These are phyloP conservation scores for Diaporthe destruens DNA, from an alignment of 2,329 filamentous ascomycete genomes.

Conservation along the genomic window DNA sequence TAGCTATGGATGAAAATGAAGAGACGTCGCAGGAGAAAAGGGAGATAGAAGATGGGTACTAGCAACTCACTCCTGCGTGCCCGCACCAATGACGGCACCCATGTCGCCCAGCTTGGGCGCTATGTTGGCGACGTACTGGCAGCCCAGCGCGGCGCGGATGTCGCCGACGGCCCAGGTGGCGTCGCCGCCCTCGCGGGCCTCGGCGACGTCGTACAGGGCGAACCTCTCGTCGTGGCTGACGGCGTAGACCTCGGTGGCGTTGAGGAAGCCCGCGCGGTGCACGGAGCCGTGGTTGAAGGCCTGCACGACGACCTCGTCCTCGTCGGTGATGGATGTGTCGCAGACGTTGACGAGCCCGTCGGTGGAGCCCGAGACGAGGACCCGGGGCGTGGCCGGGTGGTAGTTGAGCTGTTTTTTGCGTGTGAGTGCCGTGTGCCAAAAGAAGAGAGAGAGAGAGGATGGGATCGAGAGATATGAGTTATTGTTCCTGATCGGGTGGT, in stretches of 20 bases:
- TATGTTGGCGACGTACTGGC: conserved; percentile 81
- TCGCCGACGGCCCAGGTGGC: conserved; percentile 75
- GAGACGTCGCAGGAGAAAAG: too few relatives aligned
- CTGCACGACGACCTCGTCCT: conserved; percentile 82
- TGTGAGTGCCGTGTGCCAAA: too few relatives aligned
- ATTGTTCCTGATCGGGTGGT: background rate
- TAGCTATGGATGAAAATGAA: too few relatives aligned
- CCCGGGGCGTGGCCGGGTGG: conserved; percentile 69
- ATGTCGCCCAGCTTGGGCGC: conserved; percentile 68
- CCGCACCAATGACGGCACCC: conserved; percentile 73
- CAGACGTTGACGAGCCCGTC: conserved; percentile 85
- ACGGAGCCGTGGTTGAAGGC: conserved; percentile 84
- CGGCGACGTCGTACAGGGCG: conserved; percentile 77
- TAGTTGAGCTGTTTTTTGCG: conserved; percentile 62
- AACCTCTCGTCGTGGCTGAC: conserved; percentile 84
- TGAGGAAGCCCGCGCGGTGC: conserved; percentile 80
- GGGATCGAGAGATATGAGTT: background rate
- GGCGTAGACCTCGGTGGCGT: conserved; percentile 74
- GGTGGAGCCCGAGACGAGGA: conserved; percentile 82
- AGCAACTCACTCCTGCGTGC: conserved; percentile 77
- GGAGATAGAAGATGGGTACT: too few relatives aligned
- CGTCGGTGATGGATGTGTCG: conserved; percentile 76
- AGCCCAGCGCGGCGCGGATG: conserved; percentile 72
- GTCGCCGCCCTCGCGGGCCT: conserved; percentile 70
- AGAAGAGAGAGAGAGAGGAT: background rate